Percentiles rank a stretch among this genome's conserved stretches.
These are phyloP conservation scores for Sugiyamaella grinbergsii DNA, from an alignment of 1,139 yeast species.

Conservation along the genomic window DNA sequence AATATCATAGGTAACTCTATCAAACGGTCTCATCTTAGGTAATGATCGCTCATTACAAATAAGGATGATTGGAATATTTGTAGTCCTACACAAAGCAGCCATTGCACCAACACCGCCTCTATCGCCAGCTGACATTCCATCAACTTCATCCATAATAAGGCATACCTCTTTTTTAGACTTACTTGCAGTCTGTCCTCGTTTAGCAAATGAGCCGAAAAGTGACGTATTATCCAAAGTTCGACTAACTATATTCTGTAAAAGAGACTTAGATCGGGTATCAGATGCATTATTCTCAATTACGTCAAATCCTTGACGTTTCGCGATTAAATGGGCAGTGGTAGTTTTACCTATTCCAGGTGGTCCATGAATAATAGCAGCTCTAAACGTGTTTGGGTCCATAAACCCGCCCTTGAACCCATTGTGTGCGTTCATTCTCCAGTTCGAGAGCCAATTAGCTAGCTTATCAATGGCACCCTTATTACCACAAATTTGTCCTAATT, in stretches of 20 bases:
- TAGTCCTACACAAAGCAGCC: slow-evolving; percentile 81
- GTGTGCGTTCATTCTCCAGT: slow-evolving; percentile 67
- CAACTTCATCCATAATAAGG: slow-evolving; percentile 97
- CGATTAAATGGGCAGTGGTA: slow-evolving; percentile 83
- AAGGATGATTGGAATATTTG: slow-evolving; percentile 85
- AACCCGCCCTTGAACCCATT: slow-evolving; percentile 57
- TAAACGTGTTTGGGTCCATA: slow-evolving; percentile 54
- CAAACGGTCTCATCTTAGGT: slow-evolving; percentile 97
- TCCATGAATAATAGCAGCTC: slow-evolving; percentile 88
- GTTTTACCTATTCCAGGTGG: slow-evolving; percentile 99
- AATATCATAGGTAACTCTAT: slow-evolving; percentile 76
- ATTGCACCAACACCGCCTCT: slow-evolving; percentile 98
- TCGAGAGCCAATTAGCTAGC: slow-evolving; percentile 70
- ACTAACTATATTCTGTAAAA: slow-evolving; percentile 67
- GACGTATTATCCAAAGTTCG: slow-evolving; percentile 80
- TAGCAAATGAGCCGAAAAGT: slow-evolving; percentile 10
- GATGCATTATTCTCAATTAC: slow-evolving; percentile 90
- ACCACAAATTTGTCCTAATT: slow-evolving; percentile 80
- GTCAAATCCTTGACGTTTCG: slow-evolving; percentile 75
- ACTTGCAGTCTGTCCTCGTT: slow-evolving; percentile 46
- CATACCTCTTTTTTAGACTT: slow-evolving; percentile 60
- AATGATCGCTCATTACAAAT: slow-evolving; percentile 91
- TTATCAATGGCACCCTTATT: slow-evolving; percentile 74
- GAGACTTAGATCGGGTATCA: slow-evolving; percentile 83
- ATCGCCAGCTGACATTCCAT: slow-evolving; percentile 99